Conservation (phyloP, 2,329 filamentous ascomycete species). For the Pestalotiopsis sp. region DNA sequence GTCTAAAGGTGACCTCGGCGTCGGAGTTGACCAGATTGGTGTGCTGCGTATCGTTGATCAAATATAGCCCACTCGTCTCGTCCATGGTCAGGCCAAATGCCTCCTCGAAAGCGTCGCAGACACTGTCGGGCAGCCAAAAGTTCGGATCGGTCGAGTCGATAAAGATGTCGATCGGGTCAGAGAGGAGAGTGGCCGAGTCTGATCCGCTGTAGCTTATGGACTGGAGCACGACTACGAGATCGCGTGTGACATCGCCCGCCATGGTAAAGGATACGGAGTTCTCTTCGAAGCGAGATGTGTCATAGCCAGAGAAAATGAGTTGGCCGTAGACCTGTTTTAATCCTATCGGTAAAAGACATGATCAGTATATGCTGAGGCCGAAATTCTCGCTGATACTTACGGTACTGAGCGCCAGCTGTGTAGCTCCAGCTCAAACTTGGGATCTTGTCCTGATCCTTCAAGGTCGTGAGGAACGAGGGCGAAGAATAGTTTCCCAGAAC, state of each 20-base stretch:
- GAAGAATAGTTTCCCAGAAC: slow-evolving; percentile 37
- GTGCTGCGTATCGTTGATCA: slow-evolving; percentile 39
- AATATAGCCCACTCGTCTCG: slow-evolving; percentile 30
- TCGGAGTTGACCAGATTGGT: slow-evolving; percentile 30
- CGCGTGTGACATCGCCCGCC: slow-evolving; percentile 35
- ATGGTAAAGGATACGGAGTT: slow-evolving; percentile 41
- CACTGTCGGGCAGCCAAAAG: slow-evolving; percentile 36
- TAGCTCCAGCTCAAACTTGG: slow-evolving; percentile 46
- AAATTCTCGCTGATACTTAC: slow-evolving; percentile 23
- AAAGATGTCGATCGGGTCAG: slow-evolving; percentile 36
- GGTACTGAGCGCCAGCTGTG: slow-evolving; percentile 43
- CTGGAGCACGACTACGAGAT: slow-evolving; percentile 41
- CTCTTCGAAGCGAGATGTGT: slow-evolving; percentile 40
- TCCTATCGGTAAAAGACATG: slow-evolving; percentile 22
- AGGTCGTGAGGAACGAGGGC: slow-evolving; percentile 37
- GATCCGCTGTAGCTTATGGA: slow-evolving; percentile 40
- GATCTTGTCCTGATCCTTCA: slow-evolving; percentile 39
- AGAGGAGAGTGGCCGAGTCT: slow-evolving; percentile 32
- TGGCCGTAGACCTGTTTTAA: slow-evolving; percentile 41
- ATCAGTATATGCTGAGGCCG: not conserved
- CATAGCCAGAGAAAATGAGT: slow-evolving; percentile 43
- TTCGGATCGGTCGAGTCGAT: slow-evolving; percentile 40
- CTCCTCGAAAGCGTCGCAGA: slow-evolving; percentile 35
- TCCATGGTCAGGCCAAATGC: slow-evolving; percentile 36
- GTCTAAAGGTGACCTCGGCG: slow-evolving; percentile 35